phyloP scores from a whole-genome alignment of 192 early-diverging fungal species.

The Linnemannia hyalina region DNA sequence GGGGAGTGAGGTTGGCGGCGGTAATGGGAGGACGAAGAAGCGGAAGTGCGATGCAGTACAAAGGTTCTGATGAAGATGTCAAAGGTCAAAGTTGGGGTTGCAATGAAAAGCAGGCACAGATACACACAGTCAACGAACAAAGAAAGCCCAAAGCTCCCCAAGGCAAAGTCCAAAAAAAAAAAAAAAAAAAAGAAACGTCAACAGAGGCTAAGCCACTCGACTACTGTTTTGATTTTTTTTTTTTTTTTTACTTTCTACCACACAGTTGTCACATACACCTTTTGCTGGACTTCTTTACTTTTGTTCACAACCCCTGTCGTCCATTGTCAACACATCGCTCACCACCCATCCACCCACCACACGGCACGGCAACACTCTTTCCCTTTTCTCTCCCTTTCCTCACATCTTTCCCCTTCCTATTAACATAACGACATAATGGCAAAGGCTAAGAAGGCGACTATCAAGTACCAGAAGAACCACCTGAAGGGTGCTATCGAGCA shows the following conservation, averaged over 20 bases:
- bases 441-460: conserved; percentile 78
- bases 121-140: not conserved
- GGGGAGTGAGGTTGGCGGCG: not conserved
- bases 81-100: not conserved
- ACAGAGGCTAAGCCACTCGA: conserved; percentile 19
- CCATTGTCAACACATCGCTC: not conserved
- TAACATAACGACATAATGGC: conserved; percentile 55
- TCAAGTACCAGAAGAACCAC: conserved; percentile 84
- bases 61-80: not conserved
- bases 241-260: conserved; percentile 4
- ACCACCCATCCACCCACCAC: not conserved
- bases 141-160: too few relatives aligned
- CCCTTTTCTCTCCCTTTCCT: not conserved
- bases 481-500: conserved; percentile 76
- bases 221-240: conserved; percentile 20
- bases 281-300: not conserved
- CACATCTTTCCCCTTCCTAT: not conserved
- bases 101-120: not conserved
- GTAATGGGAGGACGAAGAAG: not conserved
- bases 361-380: too few relatives aligned
- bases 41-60: not conserved
- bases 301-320: not conserved
- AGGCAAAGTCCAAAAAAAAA: not conserved
- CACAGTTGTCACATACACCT: not conserved
- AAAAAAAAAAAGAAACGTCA: conserved; percentile 23